Evolutionary conservation across 306 rosid genomes (phyloP).

Genomic region (Cicer judaicum): DNA sequence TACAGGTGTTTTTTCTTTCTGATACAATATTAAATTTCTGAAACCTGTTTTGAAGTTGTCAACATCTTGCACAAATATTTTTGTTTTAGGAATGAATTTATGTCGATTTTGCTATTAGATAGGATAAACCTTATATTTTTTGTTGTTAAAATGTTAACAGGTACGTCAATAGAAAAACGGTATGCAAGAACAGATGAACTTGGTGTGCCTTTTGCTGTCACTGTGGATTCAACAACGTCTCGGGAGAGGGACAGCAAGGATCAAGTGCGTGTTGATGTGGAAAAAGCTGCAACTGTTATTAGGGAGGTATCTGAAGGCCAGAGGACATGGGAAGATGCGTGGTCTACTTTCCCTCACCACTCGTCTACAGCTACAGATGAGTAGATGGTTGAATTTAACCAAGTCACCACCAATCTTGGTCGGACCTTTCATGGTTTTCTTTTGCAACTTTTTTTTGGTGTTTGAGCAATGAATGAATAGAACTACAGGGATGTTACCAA

Average conservation of each 20-base stretch:
- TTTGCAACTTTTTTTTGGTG: neutral
- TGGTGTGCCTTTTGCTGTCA: conserved; percentile 90
- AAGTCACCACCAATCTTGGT: neutral
- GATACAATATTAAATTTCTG: neutral
- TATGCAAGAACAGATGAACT: conserved; percentile 93
- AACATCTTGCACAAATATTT: neutral
- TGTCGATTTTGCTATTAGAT: neutral
- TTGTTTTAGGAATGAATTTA: conserved; percentile 11
- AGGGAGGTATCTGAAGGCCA: conserved; percentile 72
- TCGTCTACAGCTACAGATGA: conserved; percentile 67
- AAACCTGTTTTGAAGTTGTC: neutral
- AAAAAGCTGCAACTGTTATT: conserved; percentile 65
- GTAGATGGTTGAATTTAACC: conserved; percentile 55
- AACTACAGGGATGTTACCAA: neutral
- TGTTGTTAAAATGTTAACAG: conserved; percentile 47
- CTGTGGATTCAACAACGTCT: conserved; percentile 73
- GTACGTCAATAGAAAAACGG: conserved; percentile 85
- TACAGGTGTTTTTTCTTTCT: conserved; percentile 1
- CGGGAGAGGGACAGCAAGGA: conserved; percentile 91
- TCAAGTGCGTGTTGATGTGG: conserved; percentile 79
- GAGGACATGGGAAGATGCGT: conserved; percentile 71
- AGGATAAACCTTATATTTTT: neutral
- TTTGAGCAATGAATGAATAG: conserved; percentile 28
- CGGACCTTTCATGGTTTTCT: conserved; percentile 12
- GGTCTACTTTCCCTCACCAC: conserved; percentile 77